Evolutionary conservation across 305 asterid genomes (phyloP), one percentile per base, ranked within the genome.

Genomic region (Fraxinus greggii): DNA sequence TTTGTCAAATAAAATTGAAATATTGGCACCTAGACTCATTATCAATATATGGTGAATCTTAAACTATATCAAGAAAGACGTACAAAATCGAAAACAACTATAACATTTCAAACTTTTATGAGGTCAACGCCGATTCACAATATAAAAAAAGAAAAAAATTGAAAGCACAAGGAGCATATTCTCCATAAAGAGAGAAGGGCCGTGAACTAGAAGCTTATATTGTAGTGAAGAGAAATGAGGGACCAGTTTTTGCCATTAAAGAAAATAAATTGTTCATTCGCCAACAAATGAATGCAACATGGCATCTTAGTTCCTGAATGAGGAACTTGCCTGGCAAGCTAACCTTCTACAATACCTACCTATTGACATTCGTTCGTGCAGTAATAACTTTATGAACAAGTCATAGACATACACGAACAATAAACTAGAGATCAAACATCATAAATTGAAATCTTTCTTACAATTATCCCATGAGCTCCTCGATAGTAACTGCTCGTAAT

Each of bases 401-500:
- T 31, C 3, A 24, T 24, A n/a, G 72, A 77, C 67, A 35, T 21
- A 63, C 21, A 54, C 7, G 26, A 83, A 2, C 76, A 33, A 73
- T 24, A 74, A 77, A 79, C 78, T 77, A 26, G 63, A 33, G 75
- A 75, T 80, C 77, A 80, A 67, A 56, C 80, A 31, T 32, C 79
- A 78, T 45, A n/a, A 21, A 82, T 32, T 31, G 56, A 81, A 23
- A 75, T 77, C 69, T 72, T 42, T 80, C 97, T 95, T 91, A 95
- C 98, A 78, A 93, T 93, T 79, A 95, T 95, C 85, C 98, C 98
- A 79, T 95, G 98, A 79, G 98, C 98, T 88, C 98, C 98, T 72
- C 98, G 93, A 83, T 95, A 95, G 83, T 95, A 95, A 86, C 98
- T 95, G 96, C 98, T 95, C 51, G 98, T 95, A 89, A 95, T 95